Evolutionary conservation across 768 basidiomycete species (phyloP), one percentile per base, ranked within the genome.

Genomic region (Cantharellus anzutake): DNA sequence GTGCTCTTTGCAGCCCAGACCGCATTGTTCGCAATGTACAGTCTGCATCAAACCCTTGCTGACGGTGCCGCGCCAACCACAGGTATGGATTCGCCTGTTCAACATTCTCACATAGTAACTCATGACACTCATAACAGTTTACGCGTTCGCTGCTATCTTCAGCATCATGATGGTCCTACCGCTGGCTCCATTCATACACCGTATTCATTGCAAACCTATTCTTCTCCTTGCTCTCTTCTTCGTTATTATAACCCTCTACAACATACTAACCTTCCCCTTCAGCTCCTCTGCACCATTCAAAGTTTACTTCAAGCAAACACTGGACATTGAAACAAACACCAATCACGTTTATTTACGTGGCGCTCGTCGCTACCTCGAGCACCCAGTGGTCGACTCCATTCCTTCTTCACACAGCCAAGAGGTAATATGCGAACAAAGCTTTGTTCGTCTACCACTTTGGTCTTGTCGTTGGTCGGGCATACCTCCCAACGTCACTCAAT

Each of bases 231-330:
- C 78, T 34, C 41, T 73, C 4, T 48, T 78, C 3, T 76, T 81
- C 63, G 55, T 76, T 5, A 42, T 74, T 4, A 76, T 76, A 0
- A 56, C 58, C 41, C 58, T 70, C 7, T 80, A 74, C 64, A 67
- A 70, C 57, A 72, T 74, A 67, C 60, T 74, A 3, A 71, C 68
- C 4, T 80, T 80, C 70, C 86, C 86, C 0, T 88, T 89, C 72
- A 76, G 77, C 14, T 69, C 73, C 44, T 68, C 75, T 29, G 68
- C 76, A 3, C 85, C 84, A 0, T 70, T 87, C 65, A 86, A 85
- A 63, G 69, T 86, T 0, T 85, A 74, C 69, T 89, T 87, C 74
- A 74, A 75, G 56, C 86, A 88, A 66, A 72, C 66, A 1, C 71
- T 86, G 3, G 71, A 75, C 55, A 68, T 86, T 42, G 64, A 66